phyloP scores from a whole-genome alignment of 192 early-diverging fungal species.

The Backusella circina region DNA sequence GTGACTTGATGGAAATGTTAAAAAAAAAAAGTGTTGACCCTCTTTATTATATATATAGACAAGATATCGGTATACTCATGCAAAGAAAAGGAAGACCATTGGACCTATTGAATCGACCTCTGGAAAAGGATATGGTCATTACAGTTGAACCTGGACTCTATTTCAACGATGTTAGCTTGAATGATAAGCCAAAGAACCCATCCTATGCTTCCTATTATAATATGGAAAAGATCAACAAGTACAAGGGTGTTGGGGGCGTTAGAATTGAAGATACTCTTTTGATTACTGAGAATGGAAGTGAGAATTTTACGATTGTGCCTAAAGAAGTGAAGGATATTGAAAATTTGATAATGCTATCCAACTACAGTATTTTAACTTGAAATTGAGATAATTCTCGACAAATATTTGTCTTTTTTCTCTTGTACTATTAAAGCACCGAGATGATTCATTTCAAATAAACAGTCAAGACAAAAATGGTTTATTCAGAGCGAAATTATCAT shows the following conservation, averaged over 20 bases:
- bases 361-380: neutral
- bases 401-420: too few species aligned
- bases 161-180: slow-evolving; percentile 79
- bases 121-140: slow-evolving; percentile 80
- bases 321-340: slow-evolving; percentile 84
- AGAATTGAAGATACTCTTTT: slow-evolving; percentile 90
- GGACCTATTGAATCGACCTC: slow-evolving; percentile 67
- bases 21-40: neutral
- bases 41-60: neutral
- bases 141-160: slow-evolving; percentile 94
- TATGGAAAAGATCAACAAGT: slow-evolving; percentile 62
- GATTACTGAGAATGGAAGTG: slow-evolving; percentile 75
- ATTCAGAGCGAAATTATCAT: neutral
- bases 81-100: slow-evolving; percentile 20
- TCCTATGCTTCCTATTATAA: slow-evolving; percentile 61
- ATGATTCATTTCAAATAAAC: too few species aligned
- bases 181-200: slow-evolving; percentile 55
- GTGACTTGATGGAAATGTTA: neutral
- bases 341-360: neutral
- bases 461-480: neutral
- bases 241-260: slow-evolving; percentile 81
- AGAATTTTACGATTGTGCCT: slow-evolving; percentile 81
- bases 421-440: too few species aligned
- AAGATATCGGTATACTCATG: neutral
- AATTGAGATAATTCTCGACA: too few species aligned